A percentile compares a stretch with the other conserved stretches of the same genome.
Evolutionary conservation across 2,329 filamentous ascomycete genomes (phyloP).

Genomic region (Hysterium pulicare): DNA sequence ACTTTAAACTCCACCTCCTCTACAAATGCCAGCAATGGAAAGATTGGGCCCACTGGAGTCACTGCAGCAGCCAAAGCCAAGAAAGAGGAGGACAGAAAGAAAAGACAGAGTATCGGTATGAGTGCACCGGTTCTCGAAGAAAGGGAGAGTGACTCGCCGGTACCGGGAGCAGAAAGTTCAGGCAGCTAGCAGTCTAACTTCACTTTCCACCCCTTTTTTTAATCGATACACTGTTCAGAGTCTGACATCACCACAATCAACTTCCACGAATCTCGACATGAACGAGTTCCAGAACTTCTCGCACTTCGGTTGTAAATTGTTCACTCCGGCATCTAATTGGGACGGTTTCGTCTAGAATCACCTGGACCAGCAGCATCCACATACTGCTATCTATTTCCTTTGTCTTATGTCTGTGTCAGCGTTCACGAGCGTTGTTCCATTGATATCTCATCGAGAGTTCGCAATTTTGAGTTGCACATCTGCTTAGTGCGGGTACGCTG

Average conservation of each 20-base stretch:
- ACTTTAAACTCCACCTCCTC: conserved; percentile 15
- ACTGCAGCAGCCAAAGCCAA: conserved; percentile 1
- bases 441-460: background rate
- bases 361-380: too few species aligned
- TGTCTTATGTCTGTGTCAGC: background rate
- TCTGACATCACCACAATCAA: background rate
- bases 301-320: background rate
- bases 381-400: background rate
- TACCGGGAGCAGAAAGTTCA: background rate
- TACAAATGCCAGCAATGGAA: background rate
- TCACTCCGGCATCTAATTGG: background rate
- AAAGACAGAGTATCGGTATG: conserved; percentile 2
- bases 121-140: conserved; percentile 2
- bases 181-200: background rate
- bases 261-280: background rate
- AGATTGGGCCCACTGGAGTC: background rate
- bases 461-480: background rate
- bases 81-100: conserved; percentile 4
- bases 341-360: background rate
- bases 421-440: background rate
- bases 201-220: background rate
- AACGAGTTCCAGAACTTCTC: background rate
- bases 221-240: background rate
- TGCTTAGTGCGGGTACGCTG: conserved; percentile 2
- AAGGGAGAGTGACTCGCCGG: background rate